Conservation (phyloP, 768 basidiomycete species). For the Mycena vulgaris region DNA sequence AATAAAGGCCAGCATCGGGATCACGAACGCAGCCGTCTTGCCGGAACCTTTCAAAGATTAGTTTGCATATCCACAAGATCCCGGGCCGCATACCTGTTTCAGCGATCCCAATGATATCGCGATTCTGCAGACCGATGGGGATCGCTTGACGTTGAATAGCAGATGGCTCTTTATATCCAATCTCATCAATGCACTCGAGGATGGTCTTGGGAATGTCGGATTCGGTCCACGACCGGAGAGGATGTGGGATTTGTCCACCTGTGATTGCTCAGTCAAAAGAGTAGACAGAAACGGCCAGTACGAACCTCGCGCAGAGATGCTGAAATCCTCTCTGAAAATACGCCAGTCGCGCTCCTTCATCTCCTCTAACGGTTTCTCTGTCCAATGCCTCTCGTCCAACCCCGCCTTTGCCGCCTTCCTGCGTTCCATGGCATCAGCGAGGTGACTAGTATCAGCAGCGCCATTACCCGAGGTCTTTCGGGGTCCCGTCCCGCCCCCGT, state of each 20-base stretch:
- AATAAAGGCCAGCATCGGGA: slow-evolving; percentile 98
- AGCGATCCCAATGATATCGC: slow-evolving; percentile 98
- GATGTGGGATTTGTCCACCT: slow-evolving; percentile 96
- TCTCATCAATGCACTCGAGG: slow-evolving; percentile 86
- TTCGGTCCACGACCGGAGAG: slow-evolving; percentile 93
- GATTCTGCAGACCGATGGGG: slow-evolving; percentile 96
- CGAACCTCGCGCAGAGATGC: slow-evolving; percentile 91
- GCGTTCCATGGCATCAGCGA: slow-evolving; percentile 88
- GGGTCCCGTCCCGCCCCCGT: slow-evolving; percentile 68
- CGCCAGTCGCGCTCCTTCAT: slow-evolving; percentile 99
- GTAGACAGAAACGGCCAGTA: slow-evolving; percentile 24
- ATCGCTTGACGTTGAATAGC: slow-evolving; percentile 99
- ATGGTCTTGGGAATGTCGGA: slow-evolving; percentile 86
- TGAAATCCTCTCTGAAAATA: slow-evolving; percentile 99
- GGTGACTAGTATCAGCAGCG: slow-evolving; percentile 59
- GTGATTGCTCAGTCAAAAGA: slow-evolving; percentile 30
- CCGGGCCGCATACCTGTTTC: slow-evolving; percentile 82
- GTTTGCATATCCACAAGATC: slow-evolving; percentile 24
- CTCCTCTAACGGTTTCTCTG: slow-evolving; percentile 91
- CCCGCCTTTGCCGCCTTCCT: slow-evolving; percentile 85
- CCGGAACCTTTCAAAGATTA: slow-evolving; percentile 81
- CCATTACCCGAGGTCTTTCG: slow-evolving; percentile 51
- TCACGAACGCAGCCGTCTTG: slow-evolving; percentile 98
- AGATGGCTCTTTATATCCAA: slow-evolving; percentile 98
- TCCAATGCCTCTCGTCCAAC: slow-evolving; percentile 97